Evolutionary conservation across 2,329 filamentous ascomycete genomes (phyloP), one percentile per base, ranked within the genome.

Genomic region (Ophiostoma perfectum): DNA sequence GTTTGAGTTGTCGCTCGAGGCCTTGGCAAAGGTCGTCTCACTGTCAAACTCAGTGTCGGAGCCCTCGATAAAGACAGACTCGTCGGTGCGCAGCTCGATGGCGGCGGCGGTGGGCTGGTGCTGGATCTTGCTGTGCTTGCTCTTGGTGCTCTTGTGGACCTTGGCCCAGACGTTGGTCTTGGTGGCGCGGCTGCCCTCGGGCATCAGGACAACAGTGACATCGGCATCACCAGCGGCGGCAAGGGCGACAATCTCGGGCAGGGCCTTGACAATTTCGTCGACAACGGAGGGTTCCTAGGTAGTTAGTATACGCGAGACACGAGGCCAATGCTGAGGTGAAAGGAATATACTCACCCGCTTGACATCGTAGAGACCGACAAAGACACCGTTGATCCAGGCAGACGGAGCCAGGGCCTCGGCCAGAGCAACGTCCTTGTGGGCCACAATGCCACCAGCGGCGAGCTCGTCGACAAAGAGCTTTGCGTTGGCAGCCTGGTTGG

Each of bases 181-280:
- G 18, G 79, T 78, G 49, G 73, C 71, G 70, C 79, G 78, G 72
- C 75, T 77, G n/a, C 77, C 78, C 68, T 81, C 77, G 66, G 85
- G 83, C 27, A 89, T 76, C 68, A 88, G 76, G 14, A 90, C 74
- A 52, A 88, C 74, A 11, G 83, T 82, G 38, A 84, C 84, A 71
- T 89, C 84, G 73, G 87, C 79, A 64, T 84, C 81, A 70, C 82
- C 82, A 18, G 78, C 75, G 55, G 80, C 75, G 67, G 84, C 82
- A 47, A 83, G 79, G 62, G 78, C 75, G 42, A 77, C 73, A 55
- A 87, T 78, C 44, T 80, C 77, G 8, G 78, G 74, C 68, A 87
- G 74, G 72, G 79, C 80, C 5, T 78, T 74, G 67, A 80, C 73
- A 55, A 88, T 75, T 41, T 80, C 75, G 27, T 78, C 74, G 69